Conservation (phyloP, 179 eudicot species). For the Beta lomatogona region DNA sequence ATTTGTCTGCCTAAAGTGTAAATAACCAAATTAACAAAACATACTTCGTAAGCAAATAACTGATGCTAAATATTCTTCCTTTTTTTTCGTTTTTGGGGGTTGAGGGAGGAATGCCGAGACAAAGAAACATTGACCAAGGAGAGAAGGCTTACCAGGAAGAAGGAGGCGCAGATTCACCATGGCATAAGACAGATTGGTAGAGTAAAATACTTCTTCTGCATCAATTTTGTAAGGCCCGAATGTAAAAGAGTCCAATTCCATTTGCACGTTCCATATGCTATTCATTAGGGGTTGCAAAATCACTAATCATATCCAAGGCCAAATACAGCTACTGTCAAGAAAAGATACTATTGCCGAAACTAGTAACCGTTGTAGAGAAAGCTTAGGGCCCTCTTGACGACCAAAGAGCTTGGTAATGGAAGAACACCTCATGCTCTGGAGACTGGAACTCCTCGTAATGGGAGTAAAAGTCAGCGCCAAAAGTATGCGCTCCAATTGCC, state of each 20-base stretch:
- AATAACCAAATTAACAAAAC: neutral
- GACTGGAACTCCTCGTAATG: conserved; percentile 18
- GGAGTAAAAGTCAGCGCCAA: conserved; percentile 21
- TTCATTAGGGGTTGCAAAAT: conserved; percentile 6
- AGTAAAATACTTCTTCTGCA: conserved; percentile 71
- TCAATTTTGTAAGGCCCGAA: conserved; percentile 85
- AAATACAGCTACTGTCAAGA: neutral
- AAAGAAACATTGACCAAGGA: neutral
- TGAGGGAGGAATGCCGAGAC: neutral
- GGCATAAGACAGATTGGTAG: conserved; percentile 70
- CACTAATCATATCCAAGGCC: neutral
- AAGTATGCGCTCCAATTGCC: conserved; percentile 33
- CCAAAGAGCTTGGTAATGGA: conserved; percentile 14
- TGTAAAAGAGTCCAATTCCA: conserved; percentile 50
- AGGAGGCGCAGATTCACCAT: conserved; percentile 86
- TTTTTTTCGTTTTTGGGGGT: neutral
- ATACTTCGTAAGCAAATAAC: neutral
- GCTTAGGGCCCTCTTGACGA: conserved; percentile 35
- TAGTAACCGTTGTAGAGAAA: conserved; percentile 31
- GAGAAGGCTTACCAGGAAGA: conserved; percentile 65
- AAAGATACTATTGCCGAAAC: neutral
- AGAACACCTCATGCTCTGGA: conserved; percentile 23
- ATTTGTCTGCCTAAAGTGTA: neutral
- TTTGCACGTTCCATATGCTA: conserved; percentile 41
- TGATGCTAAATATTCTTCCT: neutral